These are phyloP conservation scores for Penicillium crystallinum DNA, from an alignment of 495 filamentous ascomycete species.

Conservation along the genomic window DNA sequence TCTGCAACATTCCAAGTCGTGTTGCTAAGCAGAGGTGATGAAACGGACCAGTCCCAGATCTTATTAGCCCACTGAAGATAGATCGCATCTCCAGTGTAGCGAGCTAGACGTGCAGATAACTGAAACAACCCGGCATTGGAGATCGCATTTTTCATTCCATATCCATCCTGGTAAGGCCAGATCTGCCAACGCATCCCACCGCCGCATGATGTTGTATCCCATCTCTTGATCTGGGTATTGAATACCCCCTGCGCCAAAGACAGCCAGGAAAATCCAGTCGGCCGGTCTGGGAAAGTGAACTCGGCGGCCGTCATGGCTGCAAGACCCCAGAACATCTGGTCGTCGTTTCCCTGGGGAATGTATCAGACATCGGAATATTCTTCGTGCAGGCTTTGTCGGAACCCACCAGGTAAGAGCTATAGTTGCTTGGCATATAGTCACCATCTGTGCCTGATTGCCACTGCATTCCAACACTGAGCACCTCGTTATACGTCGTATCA, in stretches of 20 bases:
- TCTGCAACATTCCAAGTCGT: conserved; percentile 57
- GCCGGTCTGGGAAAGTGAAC: conserved; percentile 59
- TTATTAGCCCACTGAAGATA: conserved; percentile 68
- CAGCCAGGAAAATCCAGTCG: conserved; percentile 54
- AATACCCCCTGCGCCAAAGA: conserved; percentile 51
- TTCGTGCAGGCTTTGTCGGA: no score
- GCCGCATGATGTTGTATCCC: conserved; percentile 57
- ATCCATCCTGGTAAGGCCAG: conserved; percentile 69
- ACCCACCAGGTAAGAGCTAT: conserved; percentile 35
- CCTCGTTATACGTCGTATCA: conserved; percentile 60
- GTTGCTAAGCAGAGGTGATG: conserved; percentile 46
- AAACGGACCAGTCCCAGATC: conserved; percentile 59
- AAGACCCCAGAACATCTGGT: conserved; percentile 74
- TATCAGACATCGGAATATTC: no score
- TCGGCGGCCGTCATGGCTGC: conserved; percentile 66
- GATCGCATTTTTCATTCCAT: conserved; percentile 70
- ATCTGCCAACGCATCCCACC: conserved; percentile 82
- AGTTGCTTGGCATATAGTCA: conserved; percentile 56
- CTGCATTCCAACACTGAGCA: conserved; percentile 54
- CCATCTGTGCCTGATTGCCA: conserved; percentile 53
- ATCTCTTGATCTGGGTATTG: conserved; percentile 57
- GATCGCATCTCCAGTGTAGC: conserved; percentile 68
- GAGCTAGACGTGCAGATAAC: conserved; percentile 60
- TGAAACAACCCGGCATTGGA: conserved; percentile 75
- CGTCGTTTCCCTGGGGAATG: conserved; percentile 71